Base-by-base conservation (phyloP, 2,329 filamentous ascomycete species). In the Colletotrichum caudatum region DNA sequence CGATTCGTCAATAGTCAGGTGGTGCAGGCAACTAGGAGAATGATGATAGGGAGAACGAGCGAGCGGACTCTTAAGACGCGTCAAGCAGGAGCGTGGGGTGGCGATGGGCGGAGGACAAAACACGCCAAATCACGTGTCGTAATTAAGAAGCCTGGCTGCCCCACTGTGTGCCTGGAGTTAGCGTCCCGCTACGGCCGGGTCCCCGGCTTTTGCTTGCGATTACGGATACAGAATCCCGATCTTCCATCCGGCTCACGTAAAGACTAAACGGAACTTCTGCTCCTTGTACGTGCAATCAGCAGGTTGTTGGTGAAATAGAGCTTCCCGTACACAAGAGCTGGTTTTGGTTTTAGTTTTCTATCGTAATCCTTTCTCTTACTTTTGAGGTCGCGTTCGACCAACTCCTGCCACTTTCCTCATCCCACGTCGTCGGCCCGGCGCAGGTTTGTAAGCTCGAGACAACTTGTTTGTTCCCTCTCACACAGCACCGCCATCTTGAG, bases 101-200 rank as follows among this genome's bases (percentile, higher is more conserved):
- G 76, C 77, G 77, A 61, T 71, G 75, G 67, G 69, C 74, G 35
- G 35, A 57, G 73, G 74, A 68, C 46, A 64, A 54, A 63, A 59
- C 68, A 82, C 82, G 81, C 82, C 81, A 82, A 77, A 48, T 79
- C 82, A 83, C 79, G 79, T 83, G 81, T 1, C 1, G 23, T 41
- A 57, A 59, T 72, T 51, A 51, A 72, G 39, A 50, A 11, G 57
- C 41, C 11, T 29, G 26, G 9, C 5, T 1, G 35, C 39, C 65
- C 69, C 69, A 29, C 65, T 29, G 48, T 54, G 26, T 69, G 69
- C 65, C 69, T 72, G 33, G 50, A 53, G 29, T 51, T 61, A 70
- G 56, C 62, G 64, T 56, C 29, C 18, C 39, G 37, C 39, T 26
- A 50, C 35, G 16, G 18, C 1, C 1, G 35, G 35, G 35, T 20